Evolutionary conservation across 78 protist species (phyloP).

Genomic region (Thecamonas trahens): DNA sequence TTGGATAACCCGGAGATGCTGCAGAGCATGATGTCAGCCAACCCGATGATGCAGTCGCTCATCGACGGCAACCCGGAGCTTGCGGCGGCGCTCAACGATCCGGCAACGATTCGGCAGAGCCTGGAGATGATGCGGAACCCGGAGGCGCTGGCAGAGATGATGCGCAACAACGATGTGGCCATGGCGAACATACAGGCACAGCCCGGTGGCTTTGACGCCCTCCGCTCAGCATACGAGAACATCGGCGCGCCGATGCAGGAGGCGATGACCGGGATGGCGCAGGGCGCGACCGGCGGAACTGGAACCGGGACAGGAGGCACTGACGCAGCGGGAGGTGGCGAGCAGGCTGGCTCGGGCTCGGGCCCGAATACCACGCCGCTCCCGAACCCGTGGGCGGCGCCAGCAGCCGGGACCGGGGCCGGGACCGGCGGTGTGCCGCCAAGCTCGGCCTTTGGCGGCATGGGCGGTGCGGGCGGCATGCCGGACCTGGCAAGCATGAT

Average conservation of each 20-base stretch:
- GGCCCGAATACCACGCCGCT: conserved; percentile 57
- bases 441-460: too few relatives aligned
- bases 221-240: too few relatives aligned
- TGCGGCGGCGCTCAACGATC: conserved; percentile 65
- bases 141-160: conserved; percentile 77
- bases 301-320: conserved; percentile 21
- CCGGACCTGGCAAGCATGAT: too few relatives aligned
- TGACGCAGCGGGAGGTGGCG: conserved; percentile 34
- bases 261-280: conserved; percentile 58
- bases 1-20: conserved; percentile 70
- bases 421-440: too few relatives aligned
- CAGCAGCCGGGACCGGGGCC: too few relatives aligned
- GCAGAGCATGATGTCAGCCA: conserved; percentile 47
- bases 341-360: conserved; percentile 8
- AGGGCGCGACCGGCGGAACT: background rate
- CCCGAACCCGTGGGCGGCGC: conserved; percentile 70
- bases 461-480: too few relatives aligned
- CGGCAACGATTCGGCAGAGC: conserved; percentile 11
- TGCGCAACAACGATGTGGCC: conserved; percentile 75
- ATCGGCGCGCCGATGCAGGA: conserved; percentile 73
- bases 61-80: conserved; percentile 80
- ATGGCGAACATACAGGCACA: conserved; percentile 72
- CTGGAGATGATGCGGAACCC: conserved; percentile 70
- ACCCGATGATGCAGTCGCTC: conserved; percentile 75
- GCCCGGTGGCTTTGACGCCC: conserved; percentile 76